Evolutionary conservation across 1,284 basidiomycete species (phyloP).

Genomic region (Papiliotrema fonsecae): DNA sequence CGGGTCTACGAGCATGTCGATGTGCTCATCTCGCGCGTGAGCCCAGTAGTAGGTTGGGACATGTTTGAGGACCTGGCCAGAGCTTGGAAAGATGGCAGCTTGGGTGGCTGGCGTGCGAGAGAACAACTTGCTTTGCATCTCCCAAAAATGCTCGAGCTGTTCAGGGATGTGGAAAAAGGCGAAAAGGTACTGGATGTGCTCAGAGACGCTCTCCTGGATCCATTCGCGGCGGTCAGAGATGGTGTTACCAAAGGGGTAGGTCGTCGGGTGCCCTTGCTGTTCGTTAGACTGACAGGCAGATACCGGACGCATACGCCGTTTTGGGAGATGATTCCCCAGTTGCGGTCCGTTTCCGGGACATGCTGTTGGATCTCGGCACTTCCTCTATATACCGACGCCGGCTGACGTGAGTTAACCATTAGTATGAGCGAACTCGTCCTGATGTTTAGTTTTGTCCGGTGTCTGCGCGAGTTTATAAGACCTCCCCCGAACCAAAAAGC

Average conservation of each 20-base stretch:
- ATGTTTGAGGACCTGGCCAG: constrained; percentile 57
- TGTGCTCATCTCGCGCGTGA: constrained; percentile 58
- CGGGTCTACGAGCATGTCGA: constrained; percentile 58
- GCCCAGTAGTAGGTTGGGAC: constrained; percentile 52
- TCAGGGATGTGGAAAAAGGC: constrained; percentile 33
- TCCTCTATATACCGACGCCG: constrained; percentile 62
- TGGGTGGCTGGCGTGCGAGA: constrained; percentile 78
- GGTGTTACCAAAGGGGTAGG: constrained; percentile 64
- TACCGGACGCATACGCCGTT: constrained; percentile 56
- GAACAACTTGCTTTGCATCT: constrained; percentile 63
- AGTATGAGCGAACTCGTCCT: constrained; percentile 5
- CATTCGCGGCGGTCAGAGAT: constrained; percentile 77
- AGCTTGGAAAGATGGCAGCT: constrained; percentile 59
- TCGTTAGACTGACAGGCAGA: constrained; percentile 43
- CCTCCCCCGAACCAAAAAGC: constrained; percentile 47
- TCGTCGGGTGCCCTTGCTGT: constrained; percentile 20
- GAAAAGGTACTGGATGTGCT: constrained; percentile 54
- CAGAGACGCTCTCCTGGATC: constrained; percentile 66
- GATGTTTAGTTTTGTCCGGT: constrained; percentile 58
- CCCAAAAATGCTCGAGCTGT: constrained; percentile 51
- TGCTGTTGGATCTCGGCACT: constrained; percentile 57
- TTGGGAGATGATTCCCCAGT: constrained; percentile 50
- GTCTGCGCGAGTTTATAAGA: constrained; percentile 61
- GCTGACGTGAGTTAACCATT: constrained; percentile 59
- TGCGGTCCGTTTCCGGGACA: constrained; percentile 49